Base-by-base conservation (phyloP, 2,329 filamentous ascomycete genomes). In the Aaosphaeria pasadenensis region DNA sequence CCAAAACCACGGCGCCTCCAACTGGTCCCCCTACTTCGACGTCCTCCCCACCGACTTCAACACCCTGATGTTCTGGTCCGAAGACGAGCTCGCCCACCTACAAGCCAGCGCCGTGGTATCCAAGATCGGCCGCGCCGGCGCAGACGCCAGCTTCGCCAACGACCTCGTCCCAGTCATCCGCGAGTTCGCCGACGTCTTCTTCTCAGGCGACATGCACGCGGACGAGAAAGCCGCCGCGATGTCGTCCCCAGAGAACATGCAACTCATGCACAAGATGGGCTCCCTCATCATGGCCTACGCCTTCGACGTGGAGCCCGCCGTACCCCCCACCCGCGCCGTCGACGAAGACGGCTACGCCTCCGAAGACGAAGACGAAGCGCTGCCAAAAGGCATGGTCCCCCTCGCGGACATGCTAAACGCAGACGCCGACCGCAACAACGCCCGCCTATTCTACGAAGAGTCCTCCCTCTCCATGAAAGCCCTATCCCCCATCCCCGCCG, bases 201-300 rank as follows among this genome's bases (percentile, higher is more conserved):
- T 71, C 42, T 55, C 75, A 50, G 61, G 75, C 4, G 73, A 60
- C 55, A 49, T 50, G 30, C 50, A 51, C 17, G 64, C 64, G 5
- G 54, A 56, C 38, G 69, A 60, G 57, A 54, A 48, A 11, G 64
- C 66, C 0, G 61, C 60, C 38, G 75, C 78, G 47, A 71, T 74
- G 47, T 55, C 53, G 7, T 73, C 77, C 42, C 67, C 72, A n/a
- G 69, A 76, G 28, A 70, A 85, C 9, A 61, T 86, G 4, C 60
- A 71, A 11, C 67, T 84, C 13, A 87, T 88, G 45, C 90, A 95
- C 66, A 79, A 83, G 6, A 91, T 95, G 85, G 91, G 88, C 1
- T 91, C 87, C 51, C 84, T 87, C 11, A 92, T 96, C 56, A 95
- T 96, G 90, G 87, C 90, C 0, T 96, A 95, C 64, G 90, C 90